Evolutionary conservation across 148 eudicot genomes (phyloP).

Genomic region (Mesembryanthemum crystallinum): DNA sequence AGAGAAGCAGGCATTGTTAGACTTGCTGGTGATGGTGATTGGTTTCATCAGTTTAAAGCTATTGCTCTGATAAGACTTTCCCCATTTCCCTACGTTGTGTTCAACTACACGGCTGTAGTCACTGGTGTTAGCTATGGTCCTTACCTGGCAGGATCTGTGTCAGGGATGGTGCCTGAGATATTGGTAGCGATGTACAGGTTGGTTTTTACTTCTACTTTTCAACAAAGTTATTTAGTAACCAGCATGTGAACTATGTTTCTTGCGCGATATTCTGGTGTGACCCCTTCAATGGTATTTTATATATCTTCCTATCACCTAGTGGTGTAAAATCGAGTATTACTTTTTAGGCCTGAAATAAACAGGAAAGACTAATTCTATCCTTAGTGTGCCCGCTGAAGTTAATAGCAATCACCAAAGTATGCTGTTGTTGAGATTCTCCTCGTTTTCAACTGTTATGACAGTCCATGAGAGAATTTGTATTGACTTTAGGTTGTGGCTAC

Average conservation of each 20-base stretch:
- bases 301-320: background rate
- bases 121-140: constrained; percentile 74
- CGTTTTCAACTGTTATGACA: too few relatives aligned
- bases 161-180: constrained; percentile 79
- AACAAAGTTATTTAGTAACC: background rate
- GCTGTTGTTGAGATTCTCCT: too few relatives aligned
- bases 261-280: background rate
- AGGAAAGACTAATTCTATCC: background rate
- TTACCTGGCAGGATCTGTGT: constrained; percentile 60
- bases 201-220: constrained; percentile 26
- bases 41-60: constrained; percentile 73
- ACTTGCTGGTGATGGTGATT: constrained; percentile 86
- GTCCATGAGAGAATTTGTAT: background rate
- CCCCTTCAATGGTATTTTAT: background rate
- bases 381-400: background rate
- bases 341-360: background rate
- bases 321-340: background rate
- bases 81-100: constrained; percentile 72
- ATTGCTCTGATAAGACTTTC: constrained; percentile 67
- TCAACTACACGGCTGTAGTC: constrained; percentile 71
- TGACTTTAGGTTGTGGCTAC: background rate
- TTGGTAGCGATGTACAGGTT: constrained; percentile 82
- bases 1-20: constrained; percentile 65
- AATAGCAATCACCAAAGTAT: background rate
- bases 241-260: background rate